A percentile compares a stretch with the other conserved stretches of the same genome.
Evolutionary conservation across 345 rosid genomes (phyloP).

Genomic region (Rhodamnia argentea): DNA sequence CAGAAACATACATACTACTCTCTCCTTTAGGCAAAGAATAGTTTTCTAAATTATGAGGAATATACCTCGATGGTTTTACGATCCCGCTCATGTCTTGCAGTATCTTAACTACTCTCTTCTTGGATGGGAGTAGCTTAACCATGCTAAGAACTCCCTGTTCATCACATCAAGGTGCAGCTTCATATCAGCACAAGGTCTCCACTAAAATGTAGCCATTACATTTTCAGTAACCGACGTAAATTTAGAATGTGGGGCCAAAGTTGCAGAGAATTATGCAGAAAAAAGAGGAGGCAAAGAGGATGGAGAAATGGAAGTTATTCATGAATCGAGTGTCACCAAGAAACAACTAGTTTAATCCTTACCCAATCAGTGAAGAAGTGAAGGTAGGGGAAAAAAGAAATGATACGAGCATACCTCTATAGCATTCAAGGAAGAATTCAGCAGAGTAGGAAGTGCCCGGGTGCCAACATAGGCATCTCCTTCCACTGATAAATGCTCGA

Average conservation of each 20-base stretch:
- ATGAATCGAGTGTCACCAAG: neutral
- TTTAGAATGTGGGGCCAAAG: neutral
- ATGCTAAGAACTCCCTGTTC: conserved; percentile 28
- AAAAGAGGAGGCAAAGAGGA: neutral
- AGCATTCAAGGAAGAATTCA: conserved; percentile 26
- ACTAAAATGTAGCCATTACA: neutral
- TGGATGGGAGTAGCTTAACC: conserved; percentile 28
- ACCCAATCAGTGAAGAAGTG: neutral
- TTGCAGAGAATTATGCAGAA: neutral
- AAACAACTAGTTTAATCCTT: neutral
- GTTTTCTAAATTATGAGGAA: neutral
- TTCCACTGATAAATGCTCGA: conserved; percentile 28
- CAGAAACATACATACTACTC: neutral
- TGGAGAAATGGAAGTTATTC: neutral
- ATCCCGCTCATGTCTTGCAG: conserved; percentile 32
- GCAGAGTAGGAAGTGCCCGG: conserved; percentile 43
- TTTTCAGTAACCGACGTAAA: neutral
- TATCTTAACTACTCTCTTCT: conserved; percentile 30
- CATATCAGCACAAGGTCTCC: neutral
- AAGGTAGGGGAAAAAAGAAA: neutral
- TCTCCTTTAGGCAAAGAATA: neutral
- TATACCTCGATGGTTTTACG: conserved; percentile 45
- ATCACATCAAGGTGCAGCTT: neutral
- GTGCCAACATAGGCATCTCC: conserved; percentile 54
- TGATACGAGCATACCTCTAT: conserved; percentile 19